Evolutionary conservation across 352 stramenopile genomes (phyloP), one percentile per base, ranked within the genome.

Genomic region (Globisporangium canariense): DNA sequence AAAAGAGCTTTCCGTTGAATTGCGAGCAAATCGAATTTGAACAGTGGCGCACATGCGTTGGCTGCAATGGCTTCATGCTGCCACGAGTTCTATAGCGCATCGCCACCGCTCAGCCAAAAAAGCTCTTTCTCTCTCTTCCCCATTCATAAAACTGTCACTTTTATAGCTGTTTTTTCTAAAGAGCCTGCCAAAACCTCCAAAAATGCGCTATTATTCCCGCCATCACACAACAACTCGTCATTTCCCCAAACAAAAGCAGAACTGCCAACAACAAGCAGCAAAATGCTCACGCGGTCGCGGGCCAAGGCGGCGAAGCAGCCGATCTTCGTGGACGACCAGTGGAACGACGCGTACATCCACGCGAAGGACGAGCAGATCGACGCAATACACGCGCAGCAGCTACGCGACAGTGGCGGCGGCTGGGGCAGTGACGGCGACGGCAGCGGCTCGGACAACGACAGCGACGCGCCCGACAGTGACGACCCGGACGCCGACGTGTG

Each of bases 311-410:
- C 70, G 30, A 89, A 89, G 51, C 75, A 83, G 73, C 81, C 80
- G 28, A 77, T 92, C 49, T 92, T 94, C 61, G 81, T 90, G 61
- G 85, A 93, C 65, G 83, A 94, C 57, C 76, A 87, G 65, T 94
- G 85, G 85, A 92, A 86, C 56, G 85, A 94, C 75, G 74, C 73
- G 61, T 94, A 90, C 69, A 91, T 94, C 60, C 75, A 86, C 68
- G 78, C 80, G 9, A 91, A 91, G 64, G 85, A 94, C 67, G 83
- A 94, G 73, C 76, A 92, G 77, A 91, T 94, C 63, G 85, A 91
- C 62, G 82, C 83, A 30, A 71, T 90, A 60, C 62, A 89, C 62
- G 76, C 79, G 43, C 68, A 76, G 65, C 64, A 89, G 60, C 71
- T 73, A 47, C 70, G 75, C 53, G 70, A 79, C 61, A 62, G 73